phyloP scores from a whole-genome alignment of 164 flowering plant species.

The Aristolochia californica region DNA sequence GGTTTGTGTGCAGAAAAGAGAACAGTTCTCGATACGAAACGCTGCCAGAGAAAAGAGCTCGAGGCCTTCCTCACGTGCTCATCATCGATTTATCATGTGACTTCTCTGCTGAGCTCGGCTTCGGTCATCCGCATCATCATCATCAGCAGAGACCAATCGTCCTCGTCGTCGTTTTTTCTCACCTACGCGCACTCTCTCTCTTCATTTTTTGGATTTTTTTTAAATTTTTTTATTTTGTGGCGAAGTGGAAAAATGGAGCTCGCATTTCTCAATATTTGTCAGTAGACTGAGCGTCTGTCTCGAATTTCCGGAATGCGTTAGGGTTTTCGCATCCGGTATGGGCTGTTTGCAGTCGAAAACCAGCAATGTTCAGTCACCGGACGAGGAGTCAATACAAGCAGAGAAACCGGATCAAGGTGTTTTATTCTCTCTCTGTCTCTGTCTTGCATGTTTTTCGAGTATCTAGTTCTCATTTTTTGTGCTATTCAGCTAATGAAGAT shows the following conservation, averaged over 20 bases:
- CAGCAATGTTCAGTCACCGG: constrained; percentile 53
- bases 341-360: constrained; percentile 81
- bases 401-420: constrained; percentile 46
- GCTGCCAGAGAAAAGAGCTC: background rate
- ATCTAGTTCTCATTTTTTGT: background rate
- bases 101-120: constrained; percentile 6
- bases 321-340: constrained; percentile 23
- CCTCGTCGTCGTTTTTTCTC: background rate
- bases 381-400: constrained; percentile 30
- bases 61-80: constrained; percentile 22
- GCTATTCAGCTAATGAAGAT: constrained; percentile 25
- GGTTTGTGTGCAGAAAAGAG: no score
- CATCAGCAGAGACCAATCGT: background rate
- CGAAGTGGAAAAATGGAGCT: no score
- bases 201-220: background rate
- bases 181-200: constrained; percentile 5
- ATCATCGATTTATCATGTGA: constrained; percentile 29
- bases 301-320: constrained; percentile 1
- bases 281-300: background rate
- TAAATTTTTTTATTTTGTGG: background rate
- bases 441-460: constrained; percentile 1
- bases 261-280: background rate
- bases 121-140: background rate
- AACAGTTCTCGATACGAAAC: background rate
- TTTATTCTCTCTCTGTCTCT: background rate